These are phyloP conservation scores for Elongisporangium anandrum DNA, from an alignment of 352 stramenopile genomes.

Conservation along the genomic window DNA sequence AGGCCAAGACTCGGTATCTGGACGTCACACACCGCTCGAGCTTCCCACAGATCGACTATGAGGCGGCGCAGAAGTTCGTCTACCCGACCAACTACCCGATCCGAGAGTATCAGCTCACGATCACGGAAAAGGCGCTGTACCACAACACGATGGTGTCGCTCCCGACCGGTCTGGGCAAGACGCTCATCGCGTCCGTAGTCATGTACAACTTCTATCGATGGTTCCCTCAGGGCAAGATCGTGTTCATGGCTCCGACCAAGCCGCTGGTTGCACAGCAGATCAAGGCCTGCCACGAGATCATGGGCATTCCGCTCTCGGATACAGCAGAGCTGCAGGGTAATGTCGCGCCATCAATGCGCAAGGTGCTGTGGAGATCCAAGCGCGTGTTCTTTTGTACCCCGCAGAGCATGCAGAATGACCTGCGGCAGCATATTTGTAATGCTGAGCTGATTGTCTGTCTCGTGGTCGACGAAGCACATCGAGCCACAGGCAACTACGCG, in stretches of 20 bases:
- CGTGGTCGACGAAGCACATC: slow-evolving; percentile 98
- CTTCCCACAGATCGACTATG: slow-evolving; percentile 54
- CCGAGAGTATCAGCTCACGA: slow-evolving; percentile 94
- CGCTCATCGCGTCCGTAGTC: slow-evolving; percentile 97
- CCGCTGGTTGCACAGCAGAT: slow-evolving; percentile 98
- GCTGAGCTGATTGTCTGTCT: slow-evolving; percentile 92
- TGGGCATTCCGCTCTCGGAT: slow-evolving; percentile 89
- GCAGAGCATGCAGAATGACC: slow-evolving; percentile 97
- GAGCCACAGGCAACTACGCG: slow-evolving; percentile 95
- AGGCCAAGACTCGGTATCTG: slow-evolving; percentile 58
- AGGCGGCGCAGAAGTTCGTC: slow-evolving; percentile 65
- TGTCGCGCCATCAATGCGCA: slow-evolving; percentile 57
- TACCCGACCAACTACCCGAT: slow-evolving; percentile 91
- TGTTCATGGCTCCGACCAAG: slow-evolving; percentile 98
- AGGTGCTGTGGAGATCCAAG: slow-evolving; percentile 88
- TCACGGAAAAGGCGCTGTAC: slow-evolving; percentile 91
- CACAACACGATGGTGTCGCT: slow-evolving; percentile 98
- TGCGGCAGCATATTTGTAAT: slow-evolving; percentile 75
- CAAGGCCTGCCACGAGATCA: slow-evolving; percentile 92
- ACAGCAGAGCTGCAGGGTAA: slow-evolving; percentile 86
- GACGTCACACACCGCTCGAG: slow-evolving; percentile 26
- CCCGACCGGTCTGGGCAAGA: slow-evolving; percentile 99
- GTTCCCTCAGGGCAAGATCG: slow-evolving; percentile 93
- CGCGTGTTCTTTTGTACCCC: slow-evolving; percentile 99
- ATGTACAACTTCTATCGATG: slow-evolving; percentile 99